Percentiles rank a stretch among this genome's conserved stretches.
Conservation (phyloP, 345 rosid genomes). For the Pugionium dolabratum region DNA sequence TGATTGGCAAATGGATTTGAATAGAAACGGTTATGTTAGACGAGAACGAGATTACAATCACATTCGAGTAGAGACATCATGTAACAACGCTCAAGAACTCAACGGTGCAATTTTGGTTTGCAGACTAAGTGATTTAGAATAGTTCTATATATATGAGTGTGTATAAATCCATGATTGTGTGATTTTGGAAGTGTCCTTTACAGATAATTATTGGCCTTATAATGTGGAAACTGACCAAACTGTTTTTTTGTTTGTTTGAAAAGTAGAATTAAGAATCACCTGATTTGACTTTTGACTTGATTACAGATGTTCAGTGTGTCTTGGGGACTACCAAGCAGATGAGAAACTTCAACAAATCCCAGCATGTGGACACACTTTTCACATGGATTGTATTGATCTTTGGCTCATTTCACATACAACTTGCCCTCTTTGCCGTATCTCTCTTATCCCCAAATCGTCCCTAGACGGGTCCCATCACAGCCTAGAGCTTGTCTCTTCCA, state of each 20-base stretch:
- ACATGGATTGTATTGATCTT: slow-evolving; percentile 80
- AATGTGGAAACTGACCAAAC: slow-evolving; percentile 4
- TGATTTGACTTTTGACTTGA: slow-evolving; percentile 52
- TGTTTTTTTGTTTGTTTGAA: slow-evolving; percentile 53
- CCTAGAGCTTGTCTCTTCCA: slow-evolving; percentile 5
- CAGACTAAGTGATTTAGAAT: neutral
- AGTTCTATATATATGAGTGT: slow-evolving; percentile 17
- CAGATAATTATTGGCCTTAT: slow-evolving; percentile 15
- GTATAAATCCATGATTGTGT: neutral
- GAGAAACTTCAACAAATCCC: slow-evolving; percentile 86
- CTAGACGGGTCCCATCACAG: slow-evolving; percentile 15
- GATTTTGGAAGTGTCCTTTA: neutral
- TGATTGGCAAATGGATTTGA: neutral
- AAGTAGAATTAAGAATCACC: slow-evolving; percentile 54
- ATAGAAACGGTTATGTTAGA: slow-evolving; percentile 1
- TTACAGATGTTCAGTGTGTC: slow-evolving; percentile 82
- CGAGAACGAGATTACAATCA: neutral
- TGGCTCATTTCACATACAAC: slow-evolving; percentile 78
- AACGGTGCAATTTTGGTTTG: slow-evolving; percentile 13
- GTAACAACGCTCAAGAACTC: neutral
- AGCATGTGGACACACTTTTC: slow-evolving; percentile 76
- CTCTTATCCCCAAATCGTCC: slow-evolving; percentile 46
- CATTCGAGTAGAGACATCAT: neutral
- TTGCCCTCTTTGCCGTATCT: slow-evolving; percentile 81
- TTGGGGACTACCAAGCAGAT: slow-evolving; percentile 70